Conservation (phyloP, 1,139 yeast species). For the Tardiomyces blankii region DNA sequence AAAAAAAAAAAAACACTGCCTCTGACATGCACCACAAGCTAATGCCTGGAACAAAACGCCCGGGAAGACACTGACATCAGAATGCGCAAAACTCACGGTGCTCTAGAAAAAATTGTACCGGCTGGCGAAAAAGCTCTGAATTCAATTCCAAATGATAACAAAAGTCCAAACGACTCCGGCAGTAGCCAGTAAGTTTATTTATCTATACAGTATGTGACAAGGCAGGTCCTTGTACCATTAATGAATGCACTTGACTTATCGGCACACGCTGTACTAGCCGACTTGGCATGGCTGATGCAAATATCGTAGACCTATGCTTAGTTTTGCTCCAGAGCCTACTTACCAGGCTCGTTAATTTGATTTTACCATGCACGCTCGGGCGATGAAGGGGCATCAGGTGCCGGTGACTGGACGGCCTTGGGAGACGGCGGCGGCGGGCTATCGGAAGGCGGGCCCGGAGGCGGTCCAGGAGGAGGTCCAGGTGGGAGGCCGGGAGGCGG, state of each 20-base stretch:
- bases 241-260: too few species aligned
- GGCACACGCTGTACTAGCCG: too few species aligned
- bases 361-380: slow-evolving; percentile 2
- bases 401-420: too few species aligned
- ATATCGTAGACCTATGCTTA: too few species aligned
- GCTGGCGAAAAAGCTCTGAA: neutral
- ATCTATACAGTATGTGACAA: too few species aligned
- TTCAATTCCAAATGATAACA: too few species aligned
- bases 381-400: neutral
- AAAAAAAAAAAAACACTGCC: too few species aligned
- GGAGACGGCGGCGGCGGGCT: too few species aligned
- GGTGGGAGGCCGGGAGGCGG: slow-evolving; percentile 2
- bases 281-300: too few species aligned
- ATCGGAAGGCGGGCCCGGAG: slow-evolving; percentile 11
- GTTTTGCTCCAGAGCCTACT: neutral
- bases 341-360: slow-evolving; percentile 5
- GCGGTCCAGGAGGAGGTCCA: slow-evolving; percentile 5
- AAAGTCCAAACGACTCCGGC: too few species aligned
- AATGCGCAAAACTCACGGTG: neutral
- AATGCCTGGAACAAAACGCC: neutral
- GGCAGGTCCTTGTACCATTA: too few species aligned
- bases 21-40: neutral
- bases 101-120: neutral
- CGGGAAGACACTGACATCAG: neutral
- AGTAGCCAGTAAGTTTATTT: too few species aligned